Evolutionary conservation across 2,329 filamentous ascomycete genomes (phyloP).

Genomic region (Aureobasidium mangrovei): DNA sequence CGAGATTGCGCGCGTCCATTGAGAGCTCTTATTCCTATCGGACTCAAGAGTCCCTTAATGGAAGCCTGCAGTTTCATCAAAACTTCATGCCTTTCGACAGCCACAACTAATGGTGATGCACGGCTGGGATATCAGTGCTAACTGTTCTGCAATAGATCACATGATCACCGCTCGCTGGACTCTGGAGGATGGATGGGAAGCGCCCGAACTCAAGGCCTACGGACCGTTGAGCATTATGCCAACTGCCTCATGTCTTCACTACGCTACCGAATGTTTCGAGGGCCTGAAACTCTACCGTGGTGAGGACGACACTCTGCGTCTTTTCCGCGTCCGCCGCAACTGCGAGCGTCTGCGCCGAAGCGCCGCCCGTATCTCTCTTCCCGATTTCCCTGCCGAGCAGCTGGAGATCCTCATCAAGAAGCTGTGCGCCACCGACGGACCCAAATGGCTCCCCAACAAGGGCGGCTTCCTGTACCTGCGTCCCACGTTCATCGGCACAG

Average conservation of each 20-base stretch:
- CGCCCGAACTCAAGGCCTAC: constrained; percentile 67
- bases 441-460: constrained; percentile 68
- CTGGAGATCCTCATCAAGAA: constrained; percentile 65
- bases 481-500: constrained; percentile 70
- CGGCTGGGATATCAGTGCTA: too few relatives aligned
- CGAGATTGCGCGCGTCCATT: too few relatives aligned
- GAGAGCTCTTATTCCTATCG: too few relatives aligned
- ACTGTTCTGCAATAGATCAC: constrained; percentile 46
- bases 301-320: constrained; percentile 60
- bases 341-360: constrained; percentile 52
- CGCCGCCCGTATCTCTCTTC: constrained; percentile 60
- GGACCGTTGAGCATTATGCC: constrained; percentile 70
- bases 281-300: constrained; percentile 66
- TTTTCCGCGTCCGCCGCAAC: constrained; percentile 72
- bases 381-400: constrained; percentile 61
- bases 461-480: constrained; percentile 69
- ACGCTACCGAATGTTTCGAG: constrained; percentile 87
- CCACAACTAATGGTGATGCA: too few relatives aligned
- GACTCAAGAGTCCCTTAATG: too few relatives aligned
- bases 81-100: too few relatives aligned
- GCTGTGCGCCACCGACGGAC: constrained; percentile 63
- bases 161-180: constrained; percentile 73
- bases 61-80: too few relatives aligned
- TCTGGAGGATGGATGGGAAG: constrained; percentile 56
- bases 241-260: constrained; percentile 73